These are phyloP conservation scores for Thalassiosira profunda DNA, from an alignment of 108 stramenopile genomes.

Conservation along the genomic window DNA sequence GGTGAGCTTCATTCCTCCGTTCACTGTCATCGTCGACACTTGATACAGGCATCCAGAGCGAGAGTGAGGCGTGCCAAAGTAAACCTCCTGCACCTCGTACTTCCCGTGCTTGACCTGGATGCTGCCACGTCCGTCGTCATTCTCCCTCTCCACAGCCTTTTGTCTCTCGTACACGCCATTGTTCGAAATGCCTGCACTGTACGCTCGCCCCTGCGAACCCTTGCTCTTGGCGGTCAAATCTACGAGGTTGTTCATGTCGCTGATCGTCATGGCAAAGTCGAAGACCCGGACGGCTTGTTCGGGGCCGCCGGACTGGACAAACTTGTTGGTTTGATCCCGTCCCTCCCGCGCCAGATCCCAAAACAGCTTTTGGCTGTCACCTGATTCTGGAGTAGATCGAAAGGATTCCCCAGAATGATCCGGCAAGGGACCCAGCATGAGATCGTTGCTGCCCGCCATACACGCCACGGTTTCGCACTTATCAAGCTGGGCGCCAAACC, in stretches of 20 bases:
- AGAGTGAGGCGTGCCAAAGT: slow-evolving; percentile 80
- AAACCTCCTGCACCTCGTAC: slow-evolving; percentile 79
- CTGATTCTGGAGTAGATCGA: slow-evolving; percentile 37
- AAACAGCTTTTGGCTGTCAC: slow-evolving; percentile 43
- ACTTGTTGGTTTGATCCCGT: slow-evolving; percentile 66
- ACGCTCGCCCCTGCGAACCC: slow-evolving; percentile 84
- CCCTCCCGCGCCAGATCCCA: slow-evolving; percentile 79
- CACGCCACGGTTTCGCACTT: slow-evolving; percentile 82
- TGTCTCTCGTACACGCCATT: slow-evolving; percentile 84
- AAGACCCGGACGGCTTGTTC: slow-evolving; percentile 83
- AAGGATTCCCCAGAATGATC: slow-evolving; percentile 69
- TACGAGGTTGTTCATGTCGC: slow-evolving; percentile 87
- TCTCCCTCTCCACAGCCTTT: slow-evolving; percentile 61
- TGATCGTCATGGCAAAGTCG: slow-evolving; percentile 86
- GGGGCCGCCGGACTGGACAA: slow-evolving; percentile 74
- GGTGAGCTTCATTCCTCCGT: slow-evolving; percentile 76
- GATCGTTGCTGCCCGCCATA: slow-evolving; percentile 85
- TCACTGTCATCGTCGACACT: slow-evolving; percentile 76
- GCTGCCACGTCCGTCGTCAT: slow-evolving; percentile 33
- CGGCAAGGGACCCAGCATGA: slow-evolving; percentile 79
- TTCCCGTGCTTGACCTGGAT: slow-evolving; percentile 70
- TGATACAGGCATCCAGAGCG: slow-evolving; percentile 78
- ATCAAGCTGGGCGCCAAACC: slow-evolving; percentile 78
- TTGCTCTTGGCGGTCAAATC: slow-evolving; percentile 82
- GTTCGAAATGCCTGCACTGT: slow-evolving; percentile 86